A percentile compares a stretch with the other conserved stretches of the same genome.
Evolutionary conservation across 148 eudicot genomes (phyloP).

Genomic region (Nepenthes gracilis): DNA sequence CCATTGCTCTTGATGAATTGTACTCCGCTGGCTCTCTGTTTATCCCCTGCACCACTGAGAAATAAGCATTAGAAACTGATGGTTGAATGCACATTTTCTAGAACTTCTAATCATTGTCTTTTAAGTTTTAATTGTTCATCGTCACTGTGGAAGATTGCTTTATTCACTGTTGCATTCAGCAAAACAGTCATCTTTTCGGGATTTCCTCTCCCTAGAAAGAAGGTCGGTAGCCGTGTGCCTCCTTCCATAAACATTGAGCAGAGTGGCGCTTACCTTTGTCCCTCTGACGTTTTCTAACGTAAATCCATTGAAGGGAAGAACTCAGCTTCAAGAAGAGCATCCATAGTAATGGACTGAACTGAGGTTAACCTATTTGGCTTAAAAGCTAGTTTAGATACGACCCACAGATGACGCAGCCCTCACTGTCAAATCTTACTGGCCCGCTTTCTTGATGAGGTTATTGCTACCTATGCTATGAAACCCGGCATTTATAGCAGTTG

Average conservation of each 20-base stretch:
- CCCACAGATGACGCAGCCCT: conserved; percentile 30
- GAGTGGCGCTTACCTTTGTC: conserved; percentile 30
- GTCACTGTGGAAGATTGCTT: conserved; percentile 6
- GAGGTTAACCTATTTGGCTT: conserved; percentile 19
- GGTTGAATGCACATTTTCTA: neutral
- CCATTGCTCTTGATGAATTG: conserved; percentile 25
- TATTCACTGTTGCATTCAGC: too few relatives aligned
- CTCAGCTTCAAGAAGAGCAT: conserved; percentile 26
- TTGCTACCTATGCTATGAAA: conserved; percentile 32
- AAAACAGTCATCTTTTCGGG: conserved; percentile 6
- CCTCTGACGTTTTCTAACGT: conserved; percentile 30
- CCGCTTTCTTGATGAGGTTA: conserved; percentile 19
- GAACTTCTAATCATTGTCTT: conserved; percentile 12
- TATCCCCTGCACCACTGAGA: conserved; percentile 13
- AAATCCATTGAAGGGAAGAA: conserved; percentile 34
- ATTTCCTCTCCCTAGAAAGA: conserved; percentile 22
- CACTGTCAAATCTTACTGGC: conserved; percentile 24
- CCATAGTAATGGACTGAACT: conserved; percentile 27
- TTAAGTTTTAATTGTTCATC: conserved; percentile 19
- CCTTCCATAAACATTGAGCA: conserved; percentile 21
- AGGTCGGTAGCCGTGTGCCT: conserved; percentile 39
- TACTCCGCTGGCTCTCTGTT: conserved; percentile 31
- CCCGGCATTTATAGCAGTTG: conserved; percentile 32
- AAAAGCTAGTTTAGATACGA: conserved; percentile 27
- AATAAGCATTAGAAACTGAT: neutral